Conservation (phyloP, 2,329 filamentous ascomycete genomes). For the Aspergillus pseudoterreus region DNA sequence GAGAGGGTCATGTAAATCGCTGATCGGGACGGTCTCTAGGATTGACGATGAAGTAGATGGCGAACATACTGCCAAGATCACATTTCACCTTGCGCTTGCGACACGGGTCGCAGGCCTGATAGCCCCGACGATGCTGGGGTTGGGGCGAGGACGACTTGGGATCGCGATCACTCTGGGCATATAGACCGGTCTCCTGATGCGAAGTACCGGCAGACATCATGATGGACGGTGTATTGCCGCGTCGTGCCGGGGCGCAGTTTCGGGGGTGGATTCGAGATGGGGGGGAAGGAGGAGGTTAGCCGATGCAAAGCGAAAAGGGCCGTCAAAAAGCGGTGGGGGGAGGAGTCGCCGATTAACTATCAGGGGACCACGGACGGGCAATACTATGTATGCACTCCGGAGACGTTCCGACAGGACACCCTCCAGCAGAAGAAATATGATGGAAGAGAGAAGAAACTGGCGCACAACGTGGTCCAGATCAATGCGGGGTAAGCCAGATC, state of each 20-base stretch:
- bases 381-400: background rate
- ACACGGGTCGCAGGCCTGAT: conserved; percentile 49
- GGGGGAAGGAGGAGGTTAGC: conserved; percentile 22
- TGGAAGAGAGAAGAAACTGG: background rate
- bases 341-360: conserved; percentile 11
- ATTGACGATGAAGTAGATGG: background rate
- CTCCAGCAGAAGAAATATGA: background rate
- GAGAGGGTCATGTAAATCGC: background rate
- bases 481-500: conserved; percentile 26
- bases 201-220: conserved; percentile 17
- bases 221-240: conserved; percentile 10
- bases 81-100: conserved; percentile 49
- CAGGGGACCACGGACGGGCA: conserved; percentile 6
- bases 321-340: conserved; percentile 33
- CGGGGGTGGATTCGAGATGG: conserved; percentile 14
- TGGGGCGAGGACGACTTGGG: conserved; percentile 31
- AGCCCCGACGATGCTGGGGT: conserved; percentile 44
- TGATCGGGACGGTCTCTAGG: too few relatives aligned
- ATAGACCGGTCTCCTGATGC: conserved; percentile 12
- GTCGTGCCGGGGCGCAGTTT: conserved; percentile 11
- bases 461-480: background rate
- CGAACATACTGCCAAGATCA: conserved; percentile 43
- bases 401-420: background rate
- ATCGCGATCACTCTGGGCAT: conserved; percentile 15
- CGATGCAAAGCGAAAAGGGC: conserved; percentile 39